Base-by-base conservation (phyloP, 2,329 filamentous ascomycete species). In the Thelonectria blattea region DNA sequence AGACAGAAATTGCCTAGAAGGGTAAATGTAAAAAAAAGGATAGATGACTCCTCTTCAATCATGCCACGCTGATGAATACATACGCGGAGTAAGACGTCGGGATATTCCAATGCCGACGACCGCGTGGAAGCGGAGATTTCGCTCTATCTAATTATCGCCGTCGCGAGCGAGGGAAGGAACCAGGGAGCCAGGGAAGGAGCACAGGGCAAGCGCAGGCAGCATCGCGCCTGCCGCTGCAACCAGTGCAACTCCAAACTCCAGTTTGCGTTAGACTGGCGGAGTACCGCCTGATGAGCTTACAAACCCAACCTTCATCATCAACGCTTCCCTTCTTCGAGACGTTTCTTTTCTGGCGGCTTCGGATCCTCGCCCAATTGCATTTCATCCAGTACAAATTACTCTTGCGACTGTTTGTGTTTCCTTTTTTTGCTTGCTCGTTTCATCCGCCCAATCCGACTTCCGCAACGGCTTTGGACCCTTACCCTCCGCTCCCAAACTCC, bases 281-380 rank as follows among this genome's bases (percentile, higher is more conserved):
- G 37, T 45, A 45, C 39, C 15, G 47, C 22, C 45, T 47, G 45
- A 47, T 47, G 45, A 47, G 45, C 45, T 47, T 14, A 47, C 45
- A 47, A 46, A 47, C 32, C 45, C 39, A 42, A 42, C 39, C 5
- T 7, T 18, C n/a, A 30, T 20, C 39, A 56, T 49, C 27, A 30
- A 56, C 43, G 52, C 46, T 60, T 60, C 58, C 52, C 52, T 49
- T 20, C 27, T 30, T 30, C 27, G 27, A 30, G 27, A 30, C 27
- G 27, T 30, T 30, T 30, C 27, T 30, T 30, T 60, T 60, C 58
- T 56, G 47, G 43, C 24, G 34, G 34, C 12, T 37, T 11, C 58
- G 58, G 48, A 32, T 37, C 41, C 42, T 56, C 58, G 58, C 58
- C 58, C 52, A 60, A 60, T 60, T 56, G 45, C 43, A 56, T 18